These are phyloP conservation scores for Cylindrotheca closterium DNA, from an alignment of 108 stramenopile species.

Conservation along the genomic window DNA sequence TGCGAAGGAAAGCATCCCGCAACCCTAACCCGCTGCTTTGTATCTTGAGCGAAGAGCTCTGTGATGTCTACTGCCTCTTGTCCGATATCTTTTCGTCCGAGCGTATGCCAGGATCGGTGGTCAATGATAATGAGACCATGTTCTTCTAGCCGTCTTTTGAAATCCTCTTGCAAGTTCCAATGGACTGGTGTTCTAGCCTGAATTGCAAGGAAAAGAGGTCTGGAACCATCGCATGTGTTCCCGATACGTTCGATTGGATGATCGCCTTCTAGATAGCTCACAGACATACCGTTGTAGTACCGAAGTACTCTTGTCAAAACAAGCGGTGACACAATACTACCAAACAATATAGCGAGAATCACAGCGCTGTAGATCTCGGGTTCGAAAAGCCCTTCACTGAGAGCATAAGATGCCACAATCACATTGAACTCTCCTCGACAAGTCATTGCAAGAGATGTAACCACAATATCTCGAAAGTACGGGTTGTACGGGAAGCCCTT, in stretches of 20 bases:
- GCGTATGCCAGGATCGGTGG: slow-evolving; percentile 28
- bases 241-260: slow-evolving; percentile 24
- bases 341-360: slow-evolving; percentile 40
- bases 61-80: slow-evolving; percentile 19
- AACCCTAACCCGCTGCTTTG: slow-evolving; percentile 1
- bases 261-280: slow-evolving; percentile 19
- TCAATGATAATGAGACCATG: slow-evolving; percentile 41
- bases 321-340: slow-evolving; percentile 19
- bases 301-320: slow-evolving; percentile 28
- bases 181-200: slow-evolving; percentile 25
- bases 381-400: slow-evolving; percentile 44
- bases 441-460: slow-evolving; percentile 28
- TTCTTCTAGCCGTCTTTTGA: slow-evolving; percentile 28
- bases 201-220: slow-evolving; percentile 39
- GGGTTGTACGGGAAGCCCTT: slow-evolving; percentile 25
- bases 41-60: slow-evolving; percentile 30
- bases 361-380: slow-evolving; percentile 34
- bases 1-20: slow-evolving; percentile 3
- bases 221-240: slow-evolving; percentile 19
- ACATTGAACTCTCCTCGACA: slow-evolving; percentile 52
- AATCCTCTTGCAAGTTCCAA: slow-evolving; percentile 41
- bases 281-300: slow-evolving; percentile 42
- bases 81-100: slow-evolving; percentile 2
- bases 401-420: slow-evolving; percentile 47
- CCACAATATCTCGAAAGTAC: slow-evolving; percentile 25